Conservation (phyloP, 2,329 filamentous ascomycete species). For the Westerdykella ornata region DNA sequence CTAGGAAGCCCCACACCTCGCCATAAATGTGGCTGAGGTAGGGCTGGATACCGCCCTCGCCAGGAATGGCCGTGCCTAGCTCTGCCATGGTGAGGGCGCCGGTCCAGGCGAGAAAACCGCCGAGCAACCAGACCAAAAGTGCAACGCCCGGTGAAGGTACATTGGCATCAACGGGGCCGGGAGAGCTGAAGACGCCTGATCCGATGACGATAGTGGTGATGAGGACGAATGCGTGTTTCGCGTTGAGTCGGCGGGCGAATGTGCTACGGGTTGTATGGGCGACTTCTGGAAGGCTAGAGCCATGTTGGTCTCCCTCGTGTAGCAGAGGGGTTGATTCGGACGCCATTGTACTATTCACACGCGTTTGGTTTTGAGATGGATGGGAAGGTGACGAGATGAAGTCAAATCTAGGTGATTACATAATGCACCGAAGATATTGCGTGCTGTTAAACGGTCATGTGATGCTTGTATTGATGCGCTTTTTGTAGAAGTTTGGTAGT, state of each 20-base stretch:
- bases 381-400: no score
- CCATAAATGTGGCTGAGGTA: constrained; percentile 58
- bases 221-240: constrained; percentile 48
- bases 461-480: no score
- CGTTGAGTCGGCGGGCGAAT: constrained; percentile 28
- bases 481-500: no score
- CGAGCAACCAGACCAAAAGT: constrained; percentile 55
- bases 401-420: no score
- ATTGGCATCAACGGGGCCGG: constrained; percentile 57
- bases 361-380: no score
- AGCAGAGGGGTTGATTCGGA: constrained; percentile 6
- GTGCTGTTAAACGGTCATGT: no score
- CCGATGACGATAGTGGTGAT: constrained; percentile 60
- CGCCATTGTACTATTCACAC: background rate
- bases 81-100: constrained; percentile 58
- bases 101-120: constrained; percentile 57
- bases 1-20: constrained; percentile 55
- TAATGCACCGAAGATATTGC: no score
- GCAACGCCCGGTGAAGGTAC: constrained; percentile 56
- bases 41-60: constrained; percentile 59
- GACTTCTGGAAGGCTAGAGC: background rate
- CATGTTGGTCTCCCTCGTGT: background rate
- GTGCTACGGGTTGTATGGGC: constrained; percentile 14
- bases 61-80: constrained; percentile 57
- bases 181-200: constrained; percentile 59